Evolutionary conservation across 176 grass and related monocot species (phyloP), one percentile per base, ranked within the genome.

Genomic region (Ensete glaucum): DNA sequence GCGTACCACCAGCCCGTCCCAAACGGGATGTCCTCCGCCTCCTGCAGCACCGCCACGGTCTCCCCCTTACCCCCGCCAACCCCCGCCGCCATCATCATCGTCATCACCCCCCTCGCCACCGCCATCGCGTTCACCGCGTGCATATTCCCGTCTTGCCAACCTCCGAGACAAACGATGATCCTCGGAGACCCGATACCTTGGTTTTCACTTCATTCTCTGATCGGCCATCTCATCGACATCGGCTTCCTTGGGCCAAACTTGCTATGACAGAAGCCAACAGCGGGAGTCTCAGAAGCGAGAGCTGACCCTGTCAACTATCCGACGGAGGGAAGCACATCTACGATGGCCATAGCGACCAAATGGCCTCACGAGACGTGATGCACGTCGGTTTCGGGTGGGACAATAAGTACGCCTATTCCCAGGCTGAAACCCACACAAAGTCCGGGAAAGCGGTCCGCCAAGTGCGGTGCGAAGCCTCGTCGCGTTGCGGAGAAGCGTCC

Each of bases 11-110:
- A 85, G 11, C 83, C 3, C 50, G 91, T 82, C 24, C 88, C 91
- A 81, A 95, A 89, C 74, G 88, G 66, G 13, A 88, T 99, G 80
- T 99, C 96, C 69, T 99, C 88, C 70, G 78, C 76, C 78, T 75
- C 20, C 56, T 83, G 69, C 58, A 87, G 48, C 81, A 87, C 53
- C 15, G 57, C 52, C 84, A 79, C 71, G 58, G 72, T 17, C 23
- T 80, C 69, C 77, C 76, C 78, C 75, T 20, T 21, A 20, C 48
- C 9, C 17, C 48, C 19, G 2, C 16, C 67, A 51, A 17, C 43
- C 51, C 68, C 79, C 29, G 74, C 74, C 0, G 77, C 82, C 19
- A 53, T 76, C 55, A 77, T 77, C 17, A 91, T 78, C 66, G 49
- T 69, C 27, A 48, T 48, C 29, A 69, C 43, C 25, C 67, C 67